These are phyloP conservation scores for Penicillium sp. DNA, from an alignment of 2,329 filamentous ascomycete species.

Conservation along the genomic window DNA sequence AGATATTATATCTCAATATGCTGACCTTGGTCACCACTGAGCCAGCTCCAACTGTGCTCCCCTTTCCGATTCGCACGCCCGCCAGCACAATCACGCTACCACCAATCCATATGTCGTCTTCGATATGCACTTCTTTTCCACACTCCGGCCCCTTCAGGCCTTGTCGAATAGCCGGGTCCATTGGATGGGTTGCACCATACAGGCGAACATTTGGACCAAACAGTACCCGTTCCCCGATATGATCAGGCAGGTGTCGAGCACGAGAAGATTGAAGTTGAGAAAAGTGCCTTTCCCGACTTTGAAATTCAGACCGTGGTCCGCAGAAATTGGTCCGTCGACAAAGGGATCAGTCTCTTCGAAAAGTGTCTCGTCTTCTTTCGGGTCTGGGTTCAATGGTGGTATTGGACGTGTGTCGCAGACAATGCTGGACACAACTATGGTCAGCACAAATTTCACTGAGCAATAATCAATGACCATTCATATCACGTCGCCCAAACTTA, in stretches of 20 bases:
- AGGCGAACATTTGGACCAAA: slow-evolving; percentile 54
- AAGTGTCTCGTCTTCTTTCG: slow-evolving; percentile 21
- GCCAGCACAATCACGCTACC: slow-evolving; percentile 46
- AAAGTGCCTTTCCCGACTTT: slow-evolving; percentile 50
- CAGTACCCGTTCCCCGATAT: slow-evolving; percentile 53
- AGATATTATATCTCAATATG: neutral
- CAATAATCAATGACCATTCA: neutral
- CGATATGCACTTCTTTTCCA: slow-evolving; percentile 49
- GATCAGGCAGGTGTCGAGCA: slow-evolving; percentile 53
- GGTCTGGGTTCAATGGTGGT: slow-evolving; percentile 18
- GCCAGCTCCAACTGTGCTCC: slow-evolving; percentile 42
- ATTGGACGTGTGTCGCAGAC: slow-evolving; percentile 23
- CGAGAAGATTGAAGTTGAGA: slow-evolving; percentile 56
- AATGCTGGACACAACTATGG: slow-evolving; percentile 15
- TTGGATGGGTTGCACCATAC: slow-evolving; percentile 53
- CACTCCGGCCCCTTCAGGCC: slow-evolving; percentile 48
- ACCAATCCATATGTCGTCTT: slow-evolving; percentile 50
- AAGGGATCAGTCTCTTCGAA: slow-evolving; percentile 43
- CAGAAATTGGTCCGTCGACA: slow-evolving; percentile 60
- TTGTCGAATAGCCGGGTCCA: slow-evolving; percentile 47
- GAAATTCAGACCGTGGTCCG: slow-evolving; percentile 67
- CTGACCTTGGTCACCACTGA: slow-evolving; percentile 40
- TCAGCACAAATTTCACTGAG: neutral
- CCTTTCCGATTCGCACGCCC: slow-evolving; percentile 43
- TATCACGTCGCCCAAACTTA: slow-evolving; percentile 4